phyloP scores from a whole-genome alignment of 2,329 filamentous ascomycete species.

The Dryadomyces quercivorus region DNA sequence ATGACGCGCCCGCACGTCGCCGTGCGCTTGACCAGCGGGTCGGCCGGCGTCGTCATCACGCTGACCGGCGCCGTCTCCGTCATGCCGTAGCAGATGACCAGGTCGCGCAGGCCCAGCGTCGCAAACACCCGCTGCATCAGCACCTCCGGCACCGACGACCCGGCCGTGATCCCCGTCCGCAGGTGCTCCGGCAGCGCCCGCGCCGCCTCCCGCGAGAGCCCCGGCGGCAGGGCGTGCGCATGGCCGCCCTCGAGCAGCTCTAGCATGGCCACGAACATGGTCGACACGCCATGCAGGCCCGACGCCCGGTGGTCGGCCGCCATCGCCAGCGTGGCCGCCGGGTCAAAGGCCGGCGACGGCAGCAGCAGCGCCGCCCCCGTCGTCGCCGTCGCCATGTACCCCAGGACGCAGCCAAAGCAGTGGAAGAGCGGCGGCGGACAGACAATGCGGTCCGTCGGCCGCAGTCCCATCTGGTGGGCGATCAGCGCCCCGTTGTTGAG shows the following conservation, averaged over 20 bases:
- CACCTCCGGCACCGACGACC: slow-evolving; percentile 69
- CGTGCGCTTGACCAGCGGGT: slow-evolving; percentile 62
- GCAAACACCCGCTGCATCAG: slow-evolving; percentile 68
- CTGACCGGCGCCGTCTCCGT: slow-evolving; percentile 74
- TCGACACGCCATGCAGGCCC: slow-evolving; percentile 76
- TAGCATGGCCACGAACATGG: slow-evolving; percentile 86
- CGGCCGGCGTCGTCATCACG: slow-evolving; percentile 70
- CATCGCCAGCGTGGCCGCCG: slow-evolving; percentile 53
- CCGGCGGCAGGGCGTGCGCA: slow-evolving; percentile 13
- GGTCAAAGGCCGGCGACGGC: slow-evolving; percentile 77
- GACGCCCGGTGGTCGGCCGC: slow-evolving; percentile 41
- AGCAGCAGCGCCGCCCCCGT: slow-evolving; percentile 70
- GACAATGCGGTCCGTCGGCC: slow-evolving; percentile 60
- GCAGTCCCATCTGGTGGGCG: slow-evolving; percentile 72
- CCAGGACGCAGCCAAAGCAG: slow-evolving; percentile 84
- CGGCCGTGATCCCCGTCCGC: slow-evolving; percentile 84
- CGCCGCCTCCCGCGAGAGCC: slow-evolving; percentile 9
- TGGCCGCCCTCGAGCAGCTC: slow-evolving; percentile 50
- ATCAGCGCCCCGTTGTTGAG: slow-evolving; percentile 87
- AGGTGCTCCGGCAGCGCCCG: slow-evolving; percentile 30
- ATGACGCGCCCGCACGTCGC: slow-evolving; percentile 68
- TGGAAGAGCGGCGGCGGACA: slow-evolving; percentile 79
- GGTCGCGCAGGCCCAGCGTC: slow-evolving; percentile 61
- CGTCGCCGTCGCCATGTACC: slow-evolving; percentile 93
- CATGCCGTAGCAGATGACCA: slow-evolving; percentile 96